A percentile compares a stretch with the other conserved stretches of the same genome.
phyloP scores from a whole-genome alignment of 2,329 filamentous ascomycete genomes.

The Septoria petroselini region DNA sequence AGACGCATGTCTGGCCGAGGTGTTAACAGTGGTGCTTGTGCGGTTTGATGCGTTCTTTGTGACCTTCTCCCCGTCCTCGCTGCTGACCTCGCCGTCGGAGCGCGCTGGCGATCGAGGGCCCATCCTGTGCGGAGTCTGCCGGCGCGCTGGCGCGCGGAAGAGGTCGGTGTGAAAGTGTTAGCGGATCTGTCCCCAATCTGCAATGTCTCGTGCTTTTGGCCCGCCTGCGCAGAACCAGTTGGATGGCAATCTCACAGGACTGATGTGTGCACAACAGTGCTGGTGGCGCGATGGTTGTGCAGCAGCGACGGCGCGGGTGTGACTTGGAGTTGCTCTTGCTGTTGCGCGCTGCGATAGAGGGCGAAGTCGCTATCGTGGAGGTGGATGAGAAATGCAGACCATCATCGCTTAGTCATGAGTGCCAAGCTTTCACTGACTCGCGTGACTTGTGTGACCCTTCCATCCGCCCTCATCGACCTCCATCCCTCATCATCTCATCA shows the following conservation, averaged over 20 bases:
- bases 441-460: neutral
- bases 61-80: slow-evolving; percentile 73
- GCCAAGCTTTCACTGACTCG: neutral
- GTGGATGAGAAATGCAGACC: slow-evolving; percentile 2
- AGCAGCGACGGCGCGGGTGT: slow-evolving; percentile 19
- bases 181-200: slow-evolving; percentile 22
- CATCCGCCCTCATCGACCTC: too few species aligned
- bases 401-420: neutral
- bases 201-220: slow-evolving; percentile 14
- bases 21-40: slow-evolving; percentile 85
- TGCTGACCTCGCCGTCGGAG: slow-evolving; percentile 77
- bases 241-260: slow-evolving; percentile 34
- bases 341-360: neutral
- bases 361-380: slow-evolving; percentile 7
- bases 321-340: slow-evolving; percentile 3
- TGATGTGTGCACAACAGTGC: slow-evolving; percentile 21
- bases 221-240: slow-evolving; percentile 28
- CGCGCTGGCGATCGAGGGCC: slow-evolving; percentile 61
- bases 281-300: slow-evolving; percentile 5
- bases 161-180: slow-evolving; percentile 26
- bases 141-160: slow-evolving; percentile 23
- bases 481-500: too few species aligned
- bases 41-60: slow-evolving; percentile 64
- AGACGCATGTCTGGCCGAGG: slow-evolving; percentile 68
- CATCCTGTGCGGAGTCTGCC: slow-evolving; percentile 40